A percentile compares a stretch with the other conserved stretches of the same genome.
These are phyloP conservation scores for Phytophthora podocarpi DNA, from an alignment of 352 stramenopile genomes.

Conservation along the genomic window DNA sequence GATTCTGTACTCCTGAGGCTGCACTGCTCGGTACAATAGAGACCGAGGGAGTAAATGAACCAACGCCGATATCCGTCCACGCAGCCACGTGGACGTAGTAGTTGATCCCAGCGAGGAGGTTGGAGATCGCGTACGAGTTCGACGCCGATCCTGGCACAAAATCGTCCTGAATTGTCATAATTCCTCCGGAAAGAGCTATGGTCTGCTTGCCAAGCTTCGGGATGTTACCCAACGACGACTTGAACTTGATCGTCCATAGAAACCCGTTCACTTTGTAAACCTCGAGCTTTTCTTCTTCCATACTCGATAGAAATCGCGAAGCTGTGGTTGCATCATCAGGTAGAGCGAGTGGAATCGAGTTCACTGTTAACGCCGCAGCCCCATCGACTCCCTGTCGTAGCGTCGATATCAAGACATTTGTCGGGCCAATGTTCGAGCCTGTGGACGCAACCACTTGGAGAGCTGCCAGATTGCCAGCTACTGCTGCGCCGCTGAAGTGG, in stretches of 20 bases:
- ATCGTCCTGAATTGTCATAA: slow-evolving; percentile 44
- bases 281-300: no score
- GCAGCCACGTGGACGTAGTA: slow-evolving; percentile 75
- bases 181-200: slow-evolving; percentile 15
- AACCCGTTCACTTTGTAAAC: slow-evolving; percentile 83
- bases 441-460: slow-evolving; percentile 39
- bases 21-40: slow-evolving; percentile 58
- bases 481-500: slow-evolving; percentile 63
- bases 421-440: no score
- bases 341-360: slow-evolving; percentile 59
- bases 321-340: slow-evolving; percentile 17
- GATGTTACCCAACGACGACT: slow-evolving; percentile 73
- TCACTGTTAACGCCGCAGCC: slow-evolving; percentile 33
- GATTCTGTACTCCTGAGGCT: slow-evolving; percentile 51
- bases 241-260: slow-evolving; percentile 82
- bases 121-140: slow-evolving; percentile 54
- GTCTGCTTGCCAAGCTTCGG: slow-evolving; percentile 44
- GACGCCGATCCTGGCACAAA: slow-evolving; percentile 53
- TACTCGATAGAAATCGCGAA: slow-evolving; percentile 44
- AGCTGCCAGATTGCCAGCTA: slow-evolving; percentile 44
- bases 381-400: slow-evolving; percentile 45
- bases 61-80: slow-evolving; percentile 58
- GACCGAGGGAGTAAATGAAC: slow-evolving; percentile 41
- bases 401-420: no score
- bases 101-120: slow-evolving; percentile 63